These are phyloP conservation scores for Claviceps digitariae DNA, from an alignment of 2,329 filamentous ascomycete genomes.

Conservation along the genomic window DNA sequence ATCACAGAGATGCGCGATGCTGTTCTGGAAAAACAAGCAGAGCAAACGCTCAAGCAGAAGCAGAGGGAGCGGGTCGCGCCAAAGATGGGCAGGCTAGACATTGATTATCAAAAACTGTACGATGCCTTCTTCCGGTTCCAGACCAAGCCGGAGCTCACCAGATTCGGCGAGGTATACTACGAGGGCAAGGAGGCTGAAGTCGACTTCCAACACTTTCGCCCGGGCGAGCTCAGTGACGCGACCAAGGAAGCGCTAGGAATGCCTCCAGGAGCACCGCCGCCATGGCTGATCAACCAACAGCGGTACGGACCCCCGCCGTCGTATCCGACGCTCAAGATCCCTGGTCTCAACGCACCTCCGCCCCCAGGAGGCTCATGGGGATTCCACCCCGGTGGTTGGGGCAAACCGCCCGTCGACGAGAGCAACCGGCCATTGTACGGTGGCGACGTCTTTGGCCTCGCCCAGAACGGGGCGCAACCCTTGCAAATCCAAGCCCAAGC, in stretches of 20 bases:
- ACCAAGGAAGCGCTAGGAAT: slow-evolving; percentile 90
- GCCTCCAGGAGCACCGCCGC: slow-evolving; percentile 80
- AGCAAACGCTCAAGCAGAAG: slow-evolving; percentile 85
- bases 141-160: slow-evolving; percentile 84
- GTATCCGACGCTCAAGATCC: slow-evolving; percentile 89
- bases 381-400: slow-evolving; percentile 89
- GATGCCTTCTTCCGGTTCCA: slow-evolving; percentile 98
- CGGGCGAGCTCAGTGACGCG: slow-evolving; percentile 79
- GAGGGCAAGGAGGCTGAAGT: slow-evolving; percentile 98
- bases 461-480: slow-evolving; percentile 23
- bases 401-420: slow-evolving; percentile 90
- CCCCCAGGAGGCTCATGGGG: slow-evolving; percentile 86
- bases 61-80: slow-evolving; percentile 87
- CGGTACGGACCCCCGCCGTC: slow-evolving; percentile 85
- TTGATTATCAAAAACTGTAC: slow-evolving; percentile 96
- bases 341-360: slow-evolving; percentile 85
- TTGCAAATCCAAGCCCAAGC: slow-evolving; percentile 20
- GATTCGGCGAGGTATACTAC: slow-evolving; percentile 98
- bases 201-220: slow-evolving; percentile 77
- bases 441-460: slow-evolving; percentile 84
- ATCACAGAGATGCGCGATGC: slow-evolving; percentile 98
- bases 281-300: slow-evolving; percentile 96
- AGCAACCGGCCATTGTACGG: slow-evolving; percentile 84
- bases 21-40: slow-evolving; percentile 86
- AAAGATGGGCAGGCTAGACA: slow-evolving; percentile 94